A percentile compares a stretch with the other conserved stretches of the same genome.
These are phyloP conservation scores for Malassezia dermatis DNA, from an alignment of 1,284 basidiomycete species.

Conservation along the genomic window DNA sequence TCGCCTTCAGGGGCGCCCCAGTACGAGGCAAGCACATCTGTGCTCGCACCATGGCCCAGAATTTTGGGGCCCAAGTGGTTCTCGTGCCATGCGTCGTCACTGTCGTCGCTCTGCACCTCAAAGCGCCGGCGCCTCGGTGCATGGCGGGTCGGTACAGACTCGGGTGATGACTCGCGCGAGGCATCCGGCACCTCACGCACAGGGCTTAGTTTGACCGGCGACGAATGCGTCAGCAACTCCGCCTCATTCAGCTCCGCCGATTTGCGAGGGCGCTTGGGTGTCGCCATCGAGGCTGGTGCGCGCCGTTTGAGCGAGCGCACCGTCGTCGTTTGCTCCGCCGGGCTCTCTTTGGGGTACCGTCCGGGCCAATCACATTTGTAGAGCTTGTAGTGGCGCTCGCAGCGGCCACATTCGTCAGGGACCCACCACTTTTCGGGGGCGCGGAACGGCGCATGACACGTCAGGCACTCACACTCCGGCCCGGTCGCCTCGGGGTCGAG, in stretches of 20 bases:
- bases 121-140: neutral
- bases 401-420: conserved; percentile 43
- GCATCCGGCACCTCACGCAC: conserved; percentile 9
- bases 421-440: conserved; percentile 45
- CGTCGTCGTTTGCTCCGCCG: conserved; percentile 8
- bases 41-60: conserved; percentile 43
- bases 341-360: conserved; percentile 16
- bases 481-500: conserved; percentile 27
- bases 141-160: neutral
- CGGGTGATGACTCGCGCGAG: neutral
- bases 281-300: neutral
- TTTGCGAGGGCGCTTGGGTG: neutral
- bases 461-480: conserved; percentile 31
- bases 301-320: conserved; percentile 6
- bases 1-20: conserved; percentile 43
- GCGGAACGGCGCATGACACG: conserved; percentile 39
- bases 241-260: neutral
- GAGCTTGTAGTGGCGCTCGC: conserved; percentile 45
- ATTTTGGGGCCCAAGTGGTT: conserved; percentile 33
- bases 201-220: conserved; percentile 22
- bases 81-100: conserved; percentile 6
- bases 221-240: neutral
- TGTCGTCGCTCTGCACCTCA: conserved; percentile 13
- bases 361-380: conserved; percentile 45
- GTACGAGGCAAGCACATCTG: conserved; percentile 39